Base-by-base conservation (phyloP, 495 filamentous ascomycete genomes). In the Podospora pseudoanserina region DNA sequence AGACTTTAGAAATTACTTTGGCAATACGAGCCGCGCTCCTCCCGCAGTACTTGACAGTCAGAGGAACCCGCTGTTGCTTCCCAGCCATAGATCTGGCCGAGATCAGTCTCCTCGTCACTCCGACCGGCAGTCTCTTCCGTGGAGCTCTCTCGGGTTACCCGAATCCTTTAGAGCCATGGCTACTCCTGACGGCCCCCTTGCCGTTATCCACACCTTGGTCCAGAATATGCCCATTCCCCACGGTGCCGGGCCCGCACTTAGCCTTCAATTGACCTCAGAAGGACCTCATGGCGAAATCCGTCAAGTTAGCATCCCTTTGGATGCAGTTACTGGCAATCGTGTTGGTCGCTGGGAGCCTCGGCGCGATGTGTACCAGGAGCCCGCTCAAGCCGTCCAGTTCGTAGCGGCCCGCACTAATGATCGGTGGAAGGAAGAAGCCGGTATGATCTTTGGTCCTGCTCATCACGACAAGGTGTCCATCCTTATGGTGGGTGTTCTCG, bases 361-460 rank as follows among this genome's bases (percentile, higher is more conserved):
- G 5, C 79, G 82, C 13, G 82, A 84, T 28, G 68, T 75, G 5
- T 80, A 80, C 64, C 78, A 80, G 66, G 82, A 85, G 44, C 82
- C 82, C 5, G 68, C 73, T 15, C 79, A 88, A 69, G 87, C 91
- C 13, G 88, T 92, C 16, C 82, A 86, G 49, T 97, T 97, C 77
- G 80, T 83, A 26, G 83, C 91, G 19, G 85, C 86, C 39, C 80
- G 85, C 2, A 97, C 94, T 13, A 80, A 79, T 55, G 81, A 83
- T 55, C 88, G 95, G 58, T 99, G 96, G 94, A 88, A 91, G 71
- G 92, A 97, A 72, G 95, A 98, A 79, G 91, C 93, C 15, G 89
- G 89, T 67, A 86, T 98, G 77, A 81, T 98, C 1, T 98, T 93
- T 77, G 90, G 90, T 60, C 77, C 77, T 55, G 83, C 79, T 23